Conservation (phyloP, 768 basidiomycete species). For the Panaeolus cyanescens region DNA sequence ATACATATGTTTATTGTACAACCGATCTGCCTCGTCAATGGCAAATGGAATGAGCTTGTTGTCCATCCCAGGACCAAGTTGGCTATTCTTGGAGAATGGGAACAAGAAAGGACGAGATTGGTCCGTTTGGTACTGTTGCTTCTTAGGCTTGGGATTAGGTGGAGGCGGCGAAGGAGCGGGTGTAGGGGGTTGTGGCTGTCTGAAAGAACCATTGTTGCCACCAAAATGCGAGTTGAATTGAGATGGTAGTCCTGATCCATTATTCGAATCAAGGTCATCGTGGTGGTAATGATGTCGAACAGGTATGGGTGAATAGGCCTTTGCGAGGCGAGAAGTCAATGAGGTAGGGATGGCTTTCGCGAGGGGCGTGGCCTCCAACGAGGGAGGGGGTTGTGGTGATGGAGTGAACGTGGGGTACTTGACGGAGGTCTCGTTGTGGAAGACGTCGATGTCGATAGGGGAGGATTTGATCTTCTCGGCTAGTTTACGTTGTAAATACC, state of each 20-base stretch:
- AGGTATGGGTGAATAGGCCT: slow-evolving; percentile 92
- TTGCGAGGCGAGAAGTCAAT: slow-evolving; percentile 70
- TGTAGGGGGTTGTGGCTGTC: slow-evolving; percentile 73
- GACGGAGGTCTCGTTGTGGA: slow-evolving; percentile 86
- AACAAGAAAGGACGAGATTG: slow-evolving; percentile 93
- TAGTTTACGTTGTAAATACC: slow-evolving; percentile 21
- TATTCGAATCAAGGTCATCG: slow-evolving; percentile 61
- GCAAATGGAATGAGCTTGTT: slow-evolving; percentile 87
- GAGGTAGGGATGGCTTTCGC: slow-evolving; percentile 36
- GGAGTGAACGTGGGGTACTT: slow-evolving; percentile 96
- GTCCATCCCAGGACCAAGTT: slow-evolving; percentile 42
- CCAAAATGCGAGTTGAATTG: slow-evolving; percentile 34
- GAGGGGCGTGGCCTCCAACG: slow-evolving; percentile 33
- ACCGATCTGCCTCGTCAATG: slow-evolving; percentile 91
- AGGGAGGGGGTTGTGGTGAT: slow-evolving; percentile 44
- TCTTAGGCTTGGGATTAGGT: slow-evolving; percentile 86
- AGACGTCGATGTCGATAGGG: slow-evolving; percentile 87
- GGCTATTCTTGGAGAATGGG: slow-evolving; percentile 79
- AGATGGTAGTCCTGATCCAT: slow-evolving; percentile 36
- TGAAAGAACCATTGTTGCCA: slow-evolving; percentile 31
- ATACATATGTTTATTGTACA: slow-evolving; percentile 91
- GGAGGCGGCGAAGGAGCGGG: slow-evolving; percentile 90
- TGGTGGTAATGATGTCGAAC: slow-evolving; percentile 94
- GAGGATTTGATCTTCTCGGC: slow-evolving; percentile 82
- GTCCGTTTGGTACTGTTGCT: slow-evolving; percentile 98